Conservation (phyloP, 176 grass and related monocot genomes). For the Aegilops speltoides region DNA sequence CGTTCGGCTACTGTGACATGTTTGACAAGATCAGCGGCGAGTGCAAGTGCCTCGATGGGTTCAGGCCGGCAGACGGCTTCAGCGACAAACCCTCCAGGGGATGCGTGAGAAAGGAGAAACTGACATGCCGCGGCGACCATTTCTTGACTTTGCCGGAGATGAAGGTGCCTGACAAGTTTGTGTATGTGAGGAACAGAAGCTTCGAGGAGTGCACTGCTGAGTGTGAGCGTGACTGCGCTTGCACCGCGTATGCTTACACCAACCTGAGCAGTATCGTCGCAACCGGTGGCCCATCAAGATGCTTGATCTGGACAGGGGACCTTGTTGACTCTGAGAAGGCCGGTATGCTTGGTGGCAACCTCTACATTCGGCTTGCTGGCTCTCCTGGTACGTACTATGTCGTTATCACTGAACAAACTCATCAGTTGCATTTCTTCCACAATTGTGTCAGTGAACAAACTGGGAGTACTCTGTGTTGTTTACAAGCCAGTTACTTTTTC, state of each 20-base stretch:
- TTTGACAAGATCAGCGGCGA: background rate
- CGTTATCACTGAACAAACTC: background rate
- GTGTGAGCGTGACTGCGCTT: conserved; percentile 47
- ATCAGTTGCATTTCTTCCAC: background rate
- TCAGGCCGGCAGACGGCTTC: background rate
- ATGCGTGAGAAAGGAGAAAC: conserved; percentile 31
- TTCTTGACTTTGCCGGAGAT: conserved; percentile 25
- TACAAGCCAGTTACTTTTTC: background rate
- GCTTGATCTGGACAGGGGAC: conserved; percentile 52
- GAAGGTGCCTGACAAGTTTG: conserved; percentile 39
- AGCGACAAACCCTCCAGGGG: background rate
- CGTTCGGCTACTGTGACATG: conserved; percentile 44
- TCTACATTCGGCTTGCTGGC: conserved; percentile 33
- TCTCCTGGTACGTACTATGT: conserved; percentile 27
- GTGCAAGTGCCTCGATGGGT: conserved; percentile 42
- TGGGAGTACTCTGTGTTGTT: too few relatives aligned
- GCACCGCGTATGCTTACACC: conserved; percentile 40
- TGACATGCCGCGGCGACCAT: conserved; percentile 6
- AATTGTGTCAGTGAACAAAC: background rate
- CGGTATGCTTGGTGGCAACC: conserved; percentile 1
- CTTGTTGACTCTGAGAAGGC: conserved; percentile 40
- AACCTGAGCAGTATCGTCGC: background rate
- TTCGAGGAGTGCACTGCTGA: conserved; percentile 22
- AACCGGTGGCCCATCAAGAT: conserved; percentile 11
- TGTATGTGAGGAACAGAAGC: conserved; percentile 27